phyloP scores from a whole-genome alignment of 495 filamentous ascomycete genomes.

The Echria macrotheca region DNA sequence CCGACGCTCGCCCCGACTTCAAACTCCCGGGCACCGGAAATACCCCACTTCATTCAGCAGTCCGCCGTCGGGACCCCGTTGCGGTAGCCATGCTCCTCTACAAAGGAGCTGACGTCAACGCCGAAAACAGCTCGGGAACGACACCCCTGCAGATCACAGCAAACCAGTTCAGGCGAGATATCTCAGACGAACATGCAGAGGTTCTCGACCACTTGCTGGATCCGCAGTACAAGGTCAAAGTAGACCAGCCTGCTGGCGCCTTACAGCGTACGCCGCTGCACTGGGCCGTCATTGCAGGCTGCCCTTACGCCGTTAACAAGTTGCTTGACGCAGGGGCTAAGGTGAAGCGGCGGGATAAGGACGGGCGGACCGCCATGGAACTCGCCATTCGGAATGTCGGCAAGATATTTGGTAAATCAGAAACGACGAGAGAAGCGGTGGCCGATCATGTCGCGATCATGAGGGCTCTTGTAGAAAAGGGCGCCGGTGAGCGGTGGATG shows the following conservation, averaged over 20 bases:
- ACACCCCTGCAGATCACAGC: neutral
- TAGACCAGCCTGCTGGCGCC: constrained; percentile 1
- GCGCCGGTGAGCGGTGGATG: neutral
- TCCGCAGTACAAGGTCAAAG: neutral
- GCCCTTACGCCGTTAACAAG: neutral
- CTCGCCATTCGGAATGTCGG: neutral
- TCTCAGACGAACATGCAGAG: neutral
- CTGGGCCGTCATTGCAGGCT: neutral
- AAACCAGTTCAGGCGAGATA: neutral
- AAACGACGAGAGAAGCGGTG: neutral
- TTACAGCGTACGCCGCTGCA: neutral
- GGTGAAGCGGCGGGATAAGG: neutral
- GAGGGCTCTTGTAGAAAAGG: neutral
- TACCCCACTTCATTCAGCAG: constrained; percentile 10
- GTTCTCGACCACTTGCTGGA: neutral
- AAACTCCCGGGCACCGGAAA: neutral
- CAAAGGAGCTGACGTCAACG: constrained; percentile 9
- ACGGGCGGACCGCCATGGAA: neutral
- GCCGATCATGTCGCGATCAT: neutral
- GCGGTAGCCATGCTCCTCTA: constrained; percentile 10
- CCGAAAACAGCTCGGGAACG: neutral
- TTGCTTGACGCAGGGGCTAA: neutral
- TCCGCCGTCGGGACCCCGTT: constrained; percentile 6
- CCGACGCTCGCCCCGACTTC: neutral
- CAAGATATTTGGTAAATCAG: neutral